A percentile compares a stretch with the other conserved stretches of the same genome.
These are phyloP conservation scores for Saitozyma podzolica DNA, from an alignment of 768 basidiomycete species.

Conservation along the genomic window DNA sequence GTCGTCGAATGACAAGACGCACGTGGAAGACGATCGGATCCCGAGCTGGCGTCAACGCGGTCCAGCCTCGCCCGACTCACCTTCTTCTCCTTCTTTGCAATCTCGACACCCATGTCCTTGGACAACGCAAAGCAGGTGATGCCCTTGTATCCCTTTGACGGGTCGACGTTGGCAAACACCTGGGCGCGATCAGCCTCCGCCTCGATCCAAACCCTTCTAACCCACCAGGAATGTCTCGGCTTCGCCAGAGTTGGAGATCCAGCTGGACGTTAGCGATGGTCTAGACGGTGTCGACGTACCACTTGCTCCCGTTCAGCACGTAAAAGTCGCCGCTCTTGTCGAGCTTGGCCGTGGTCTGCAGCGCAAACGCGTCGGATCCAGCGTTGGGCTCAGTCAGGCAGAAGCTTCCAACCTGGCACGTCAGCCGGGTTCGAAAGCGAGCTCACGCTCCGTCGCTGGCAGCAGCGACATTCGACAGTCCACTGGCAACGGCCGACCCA, in stretches of 20 bases:
- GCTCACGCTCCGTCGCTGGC: no score
- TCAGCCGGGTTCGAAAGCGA: no score
- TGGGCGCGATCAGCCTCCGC: slow-evolving; percentile 52
- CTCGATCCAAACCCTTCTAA: not conserved
- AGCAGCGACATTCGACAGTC: no score
- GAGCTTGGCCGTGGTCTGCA: slow-evolving; percentile 87
- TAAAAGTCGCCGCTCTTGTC: slow-evolving; percentile 71
- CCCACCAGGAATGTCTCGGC: slow-evolving; percentile 64
- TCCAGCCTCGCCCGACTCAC: slow-evolving; percentile 17
- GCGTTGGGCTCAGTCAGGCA: slow-evolving; percentile 89
- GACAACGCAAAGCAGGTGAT: slow-evolving; percentile 97
- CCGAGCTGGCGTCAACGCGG: slow-evolving; percentile 61
- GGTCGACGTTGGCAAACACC: slow-evolving; percentile 94
- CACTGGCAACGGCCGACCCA: slow-evolving; percentile 52
- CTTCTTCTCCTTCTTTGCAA: slow-evolving; percentile 99
- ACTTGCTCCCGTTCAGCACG: slow-evolving; percentile 93
- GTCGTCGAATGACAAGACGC: slow-evolving; percentile 90
- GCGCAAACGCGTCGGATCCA: slow-evolving; percentile 94
- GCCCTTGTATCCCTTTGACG: slow-evolving; percentile 94
- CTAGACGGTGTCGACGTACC: slow-evolving; percentile 54
- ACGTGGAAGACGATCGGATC: slow-evolving; percentile 93
- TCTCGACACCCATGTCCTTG: slow-evolving; percentile 93
- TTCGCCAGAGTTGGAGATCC: slow-evolving; percentile 94
- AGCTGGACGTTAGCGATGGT: slow-evolving; percentile 51
- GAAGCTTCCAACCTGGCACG: slow-evolving; percentile 84